phyloP scores from a whole-genome alignment of 257 asterid genomes.

The Forsythia viridissima region DNA sequence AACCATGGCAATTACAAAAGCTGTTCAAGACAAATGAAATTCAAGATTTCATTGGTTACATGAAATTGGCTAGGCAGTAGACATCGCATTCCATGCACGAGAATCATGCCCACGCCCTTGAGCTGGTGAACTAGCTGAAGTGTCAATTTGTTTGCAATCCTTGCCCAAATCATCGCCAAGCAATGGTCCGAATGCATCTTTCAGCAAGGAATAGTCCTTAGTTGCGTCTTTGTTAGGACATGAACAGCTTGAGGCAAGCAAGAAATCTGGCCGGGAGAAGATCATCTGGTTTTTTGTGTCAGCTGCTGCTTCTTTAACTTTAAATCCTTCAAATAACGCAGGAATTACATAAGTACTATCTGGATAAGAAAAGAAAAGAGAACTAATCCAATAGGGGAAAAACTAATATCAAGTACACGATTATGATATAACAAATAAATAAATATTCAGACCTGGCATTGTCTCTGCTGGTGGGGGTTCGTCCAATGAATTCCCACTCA shows the following conservation, averaged over 20 bases:
- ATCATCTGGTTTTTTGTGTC: slow-evolving; percentile 29
- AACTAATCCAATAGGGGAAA: neutral
- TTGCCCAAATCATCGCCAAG: slow-evolving; percentile 39
- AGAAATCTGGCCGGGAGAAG: slow-evolving; percentile 34
- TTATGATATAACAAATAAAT: neutral
- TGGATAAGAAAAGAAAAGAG: neutral
- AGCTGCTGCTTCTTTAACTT: slow-evolving; percentile 39
- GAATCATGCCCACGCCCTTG: slow-evolving; percentile 21
- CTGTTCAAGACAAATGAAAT: neutral
- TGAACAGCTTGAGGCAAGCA: slow-evolving; percentile 34
- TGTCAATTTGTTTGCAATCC: slow-evolving; percentile 27
- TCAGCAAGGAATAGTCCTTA: slow-evolving; percentile 19
- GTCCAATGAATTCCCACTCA: slow-evolving; percentile 48
- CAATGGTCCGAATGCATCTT: slow-evolving; percentile 42
- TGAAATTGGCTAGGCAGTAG: slow-evolving; percentile 11
- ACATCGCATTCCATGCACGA: slow-evolving; percentile 19
- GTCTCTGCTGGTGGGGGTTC: slow-evolving; percentile 43
- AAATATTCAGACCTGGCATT: slow-evolving; percentile 42
- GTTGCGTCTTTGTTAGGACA: slow-evolving; percentile 12
- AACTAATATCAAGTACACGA: neutral
- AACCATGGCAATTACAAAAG: slow-evolving; percentile 13
- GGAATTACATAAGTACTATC: slow-evolving; percentile 18
- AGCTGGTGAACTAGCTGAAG: slow-evolving; percentile 29
- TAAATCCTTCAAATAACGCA: slow-evolving; percentile 44
- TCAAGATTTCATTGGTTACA: neutral